Percentiles rank a stretch among this genome's conserved stretches.
Conservation (phyloP, 2,329 filamentous ascomycete species). For the Fusarium keratoplasticum region DNA sequence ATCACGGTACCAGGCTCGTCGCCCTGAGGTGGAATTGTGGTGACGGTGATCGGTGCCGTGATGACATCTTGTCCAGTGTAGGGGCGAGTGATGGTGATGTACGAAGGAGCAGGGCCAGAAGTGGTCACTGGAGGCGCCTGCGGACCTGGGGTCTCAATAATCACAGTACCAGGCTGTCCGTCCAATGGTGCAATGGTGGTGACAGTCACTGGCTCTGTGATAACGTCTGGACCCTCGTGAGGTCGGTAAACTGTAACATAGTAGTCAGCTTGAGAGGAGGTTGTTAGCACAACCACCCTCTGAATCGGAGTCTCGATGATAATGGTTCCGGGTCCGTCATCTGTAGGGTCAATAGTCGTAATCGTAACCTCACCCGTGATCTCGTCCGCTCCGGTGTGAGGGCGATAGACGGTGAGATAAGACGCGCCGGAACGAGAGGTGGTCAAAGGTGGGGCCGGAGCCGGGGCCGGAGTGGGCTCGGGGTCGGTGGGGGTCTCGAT, state of each 20-base stretch:
- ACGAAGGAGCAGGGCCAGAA: slow-evolving; percentile 2
- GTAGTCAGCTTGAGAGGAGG: background rate
- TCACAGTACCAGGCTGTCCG: slow-evolving; percentile 22
- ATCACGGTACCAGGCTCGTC: slow-evolving; percentile 27
- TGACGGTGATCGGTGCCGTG: slow-evolving; percentile 18
- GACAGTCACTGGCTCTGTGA: slow-evolving; percentile 14
- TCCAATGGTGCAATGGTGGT: slow-evolving; percentile 15
- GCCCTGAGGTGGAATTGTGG: slow-evolving; percentile 19
- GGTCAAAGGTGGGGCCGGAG: background rate
- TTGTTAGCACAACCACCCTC: background rate
- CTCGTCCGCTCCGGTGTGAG: background rate
- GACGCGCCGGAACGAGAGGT: background rate
- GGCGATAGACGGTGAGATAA: background rate
- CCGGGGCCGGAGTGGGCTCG: background rate
- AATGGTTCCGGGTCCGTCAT: slow-evolving; percentile 4
- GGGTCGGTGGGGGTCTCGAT: slow-evolving; percentile 7
- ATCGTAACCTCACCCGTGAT: slow-evolving; percentile 3
- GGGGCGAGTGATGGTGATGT: slow-evolving; percentile 24
- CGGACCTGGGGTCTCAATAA: slow-evolving; percentile 20
- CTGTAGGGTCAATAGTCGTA: slow-evolving; percentile 1
- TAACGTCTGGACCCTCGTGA: slow-evolving; percentile 12
- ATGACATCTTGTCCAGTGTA: slow-evolving; percentile 22
- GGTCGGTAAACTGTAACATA: slow-evolving; percentile 24
- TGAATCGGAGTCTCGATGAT: slow-evolving; percentile 16
- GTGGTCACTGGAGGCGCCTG: background rate